These are phyloP conservation scores for Cladosporium sp. DNA, from an alignment of 2,329 filamentous ascomycete species.

Conservation along the genomic window DNA sequence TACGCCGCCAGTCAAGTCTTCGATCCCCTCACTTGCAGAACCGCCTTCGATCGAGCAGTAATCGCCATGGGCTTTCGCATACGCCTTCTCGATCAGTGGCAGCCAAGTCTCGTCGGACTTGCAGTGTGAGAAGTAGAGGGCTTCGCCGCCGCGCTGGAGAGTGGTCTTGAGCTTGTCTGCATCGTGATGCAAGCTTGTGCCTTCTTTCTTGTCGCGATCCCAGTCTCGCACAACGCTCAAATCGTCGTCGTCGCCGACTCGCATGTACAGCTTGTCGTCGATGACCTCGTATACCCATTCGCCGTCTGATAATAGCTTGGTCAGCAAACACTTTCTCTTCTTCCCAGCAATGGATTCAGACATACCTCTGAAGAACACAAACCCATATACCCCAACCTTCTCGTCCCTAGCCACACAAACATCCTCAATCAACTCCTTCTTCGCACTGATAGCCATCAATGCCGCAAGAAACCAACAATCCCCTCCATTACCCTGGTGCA, in stretches of 20 bases:
- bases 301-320: slow-evolving; percentile 57
- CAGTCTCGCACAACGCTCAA: slow-evolving; percentile 46
- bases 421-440: slow-evolving; percentile 73
- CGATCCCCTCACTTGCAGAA: slow-evolving; percentile 64
- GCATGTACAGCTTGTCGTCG: slow-evolving; percentile 86
- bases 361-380: slow-evolving; percentile 69
- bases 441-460: slow-evolving; percentile 73
- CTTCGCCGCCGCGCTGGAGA: slow-evolving; percentile 75
- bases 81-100: slow-evolving; percentile 78
- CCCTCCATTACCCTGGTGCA: slow-evolving; percentile 74
- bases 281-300: slow-evolving; percentile 92
- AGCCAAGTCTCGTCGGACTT: slow-evolving; percentile 81
- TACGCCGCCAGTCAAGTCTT: slow-evolving; percentile 65
- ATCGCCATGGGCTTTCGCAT: slow-evolving; percentile 81
- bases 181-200: slow-evolving; percentile 44
- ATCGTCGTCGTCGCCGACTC: slow-evolving; percentile 79
- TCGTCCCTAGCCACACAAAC: slow-evolving; percentile 74
- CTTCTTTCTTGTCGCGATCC: slow-evolving; percentile 32
- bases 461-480: slow-evolving; percentile 89
- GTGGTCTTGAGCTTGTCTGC: slow-evolving; percentile 33
- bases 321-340: background rate
- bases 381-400: slow-evolving; percentile 78
- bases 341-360: background rate
- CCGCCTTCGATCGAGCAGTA: slow-evolving; percentile 75
- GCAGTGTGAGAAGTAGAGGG: slow-evolving; percentile 77